A percentile compares a stretch with the other conserved stretches of the same genome.
phyloP scores from a whole-genome alignment of 768 basidiomycete species.

The Ephemerocybe angulata region DNA sequence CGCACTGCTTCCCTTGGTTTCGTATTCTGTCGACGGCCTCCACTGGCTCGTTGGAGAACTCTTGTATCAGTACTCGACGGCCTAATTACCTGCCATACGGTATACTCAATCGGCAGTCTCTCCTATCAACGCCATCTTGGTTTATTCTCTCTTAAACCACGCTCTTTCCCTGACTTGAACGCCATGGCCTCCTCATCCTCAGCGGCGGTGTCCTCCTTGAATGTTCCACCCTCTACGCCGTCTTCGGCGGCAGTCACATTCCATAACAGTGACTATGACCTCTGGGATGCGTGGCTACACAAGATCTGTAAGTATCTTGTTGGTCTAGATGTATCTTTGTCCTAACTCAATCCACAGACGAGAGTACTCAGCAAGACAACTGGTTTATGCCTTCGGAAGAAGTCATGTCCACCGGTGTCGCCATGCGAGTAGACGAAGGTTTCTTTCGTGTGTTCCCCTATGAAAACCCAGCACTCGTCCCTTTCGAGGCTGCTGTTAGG shows the following conservation, averaged over 20 bases:
- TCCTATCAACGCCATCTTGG: neutral
- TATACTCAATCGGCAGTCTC: neutral
- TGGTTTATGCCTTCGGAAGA: constrained; percentile 82
- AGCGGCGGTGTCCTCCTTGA: constrained; percentile 7
- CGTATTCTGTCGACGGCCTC: constrained; percentile 13
- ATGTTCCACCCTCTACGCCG: neutral
- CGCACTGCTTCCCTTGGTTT: constrained; percentile 21
- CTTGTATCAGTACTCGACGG: constrained; percentile 6
- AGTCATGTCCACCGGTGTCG: constrained; percentile 68
- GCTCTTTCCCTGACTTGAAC: constrained; percentile 10
- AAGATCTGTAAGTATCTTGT: constrained; percentile 53
- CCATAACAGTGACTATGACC: constrained; percentile 67
- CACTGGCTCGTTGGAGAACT: neutral
- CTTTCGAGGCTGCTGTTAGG: constrained; percentile 77
- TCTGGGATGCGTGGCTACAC: constrained; percentile 75
- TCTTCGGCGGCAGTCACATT: constrained; percentile 35
- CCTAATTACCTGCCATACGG: constrained; percentile 1
- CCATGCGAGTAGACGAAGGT: constrained; percentile 55
- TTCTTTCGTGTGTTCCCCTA: constrained; percentile 86
- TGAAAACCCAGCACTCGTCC: constrained; percentile 66
- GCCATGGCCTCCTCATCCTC: constrained; percentile 2
- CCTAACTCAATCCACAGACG: constrained; percentile 36
- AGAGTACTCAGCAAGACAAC: constrained; percentile 58
- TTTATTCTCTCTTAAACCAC: constrained; percentile 3
- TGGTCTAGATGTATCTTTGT: neutral